Evolutionary conservation across 2,329 filamentous ascomycete genomes (phyloP).

Genomic region (Aulographum hederae): DNA sequence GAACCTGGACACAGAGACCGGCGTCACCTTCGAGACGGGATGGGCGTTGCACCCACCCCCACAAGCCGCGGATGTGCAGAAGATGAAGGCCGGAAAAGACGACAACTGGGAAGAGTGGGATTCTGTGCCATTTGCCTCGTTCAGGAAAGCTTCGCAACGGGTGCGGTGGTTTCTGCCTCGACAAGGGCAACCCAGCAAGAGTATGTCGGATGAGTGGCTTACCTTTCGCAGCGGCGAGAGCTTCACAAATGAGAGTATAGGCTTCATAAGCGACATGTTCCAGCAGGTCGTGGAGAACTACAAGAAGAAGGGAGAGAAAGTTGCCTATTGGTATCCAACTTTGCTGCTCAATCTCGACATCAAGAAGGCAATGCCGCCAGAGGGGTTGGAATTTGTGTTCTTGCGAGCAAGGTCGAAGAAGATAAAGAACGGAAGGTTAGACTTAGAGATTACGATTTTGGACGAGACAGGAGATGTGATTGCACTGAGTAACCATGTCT

Average conservation of each 20-base stretch:
- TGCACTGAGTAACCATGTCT: slow-evolving; percentile 49
- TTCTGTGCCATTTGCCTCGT: slow-evolving; percentile 24
- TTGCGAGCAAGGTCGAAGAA: slow-evolving; percentile 45
- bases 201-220: slow-evolving; percentile 47
- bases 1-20: slow-evolving; percentile 40
- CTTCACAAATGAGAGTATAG: slow-evolving; percentile 47
- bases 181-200: slow-evolving; percentile 19
- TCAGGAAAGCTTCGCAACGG: slow-evolving; percentile 31
- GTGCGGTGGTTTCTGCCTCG: slow-evolving; percentile 35
- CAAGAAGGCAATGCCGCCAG: slow-evolving; percentile 50
- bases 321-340: slow-evolving; percentile 55
- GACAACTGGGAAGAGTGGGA: slow-evolving; percentile 26
- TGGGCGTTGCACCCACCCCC: slow-evolving; percentile 32
- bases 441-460: slow-evolving; percentile 51
- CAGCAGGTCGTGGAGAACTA: slow-evolving; percentile 42
- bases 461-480: slow-evolving; percentile 47
- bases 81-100: slow-evolving; percentile 15
- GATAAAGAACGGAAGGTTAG: slow-evolving; percentile 53
- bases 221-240: slow-evolving; percentile 38
- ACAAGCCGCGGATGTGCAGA: slow-evolving; percentile 19
- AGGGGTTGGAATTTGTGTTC: slow-evolving; percentile 57
- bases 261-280: slow-evolving; percentile 50
- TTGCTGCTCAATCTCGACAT: slow-evolving; percentile 58
- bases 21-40: slow-evolving; percentile 34
- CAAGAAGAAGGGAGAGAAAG: slow-evolving; percentile 13